These are phyloP conservation scores for Colletotrichum horii DNA, from an alignment of 2,329 filamentous ascomycete species.

Conservation along the genomic window DNA sequence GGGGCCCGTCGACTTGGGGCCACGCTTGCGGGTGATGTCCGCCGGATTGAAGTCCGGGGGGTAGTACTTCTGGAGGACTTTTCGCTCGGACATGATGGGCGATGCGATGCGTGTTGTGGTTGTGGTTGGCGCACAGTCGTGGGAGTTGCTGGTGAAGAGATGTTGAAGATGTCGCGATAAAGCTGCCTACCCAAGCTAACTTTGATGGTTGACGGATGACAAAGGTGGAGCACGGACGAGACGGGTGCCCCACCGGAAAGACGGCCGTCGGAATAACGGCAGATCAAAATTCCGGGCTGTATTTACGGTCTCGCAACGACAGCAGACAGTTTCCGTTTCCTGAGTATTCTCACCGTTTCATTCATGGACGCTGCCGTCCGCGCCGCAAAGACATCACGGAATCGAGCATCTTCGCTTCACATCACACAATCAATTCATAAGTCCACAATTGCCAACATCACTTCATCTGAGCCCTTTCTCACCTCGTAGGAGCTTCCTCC, in stretches of 20 bases:
- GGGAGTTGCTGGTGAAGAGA: background rate
- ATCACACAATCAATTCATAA: background rate
- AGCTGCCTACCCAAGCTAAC: background rate
- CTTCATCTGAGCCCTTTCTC: background rate
- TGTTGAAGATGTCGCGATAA: background rate
- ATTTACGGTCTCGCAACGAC: background rate
- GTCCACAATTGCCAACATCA: background rate
- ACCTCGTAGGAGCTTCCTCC: background rate
- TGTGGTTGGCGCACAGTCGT: background rate
- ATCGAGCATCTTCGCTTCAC: background rate
- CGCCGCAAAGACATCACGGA: background rate
- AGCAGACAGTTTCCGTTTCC: background rate
- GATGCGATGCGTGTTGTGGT: background rate
- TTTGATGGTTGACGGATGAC: background rate
- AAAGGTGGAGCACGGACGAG: background rate
- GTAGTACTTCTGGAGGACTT: slow-evolving; percentile 72
- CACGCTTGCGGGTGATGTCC: slow-evolving; percentile 73
- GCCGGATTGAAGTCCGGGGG: slow-evolving; percentile 90
- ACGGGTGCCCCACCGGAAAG: background rate
- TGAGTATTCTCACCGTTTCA: background rate
- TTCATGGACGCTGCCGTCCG: background rate
- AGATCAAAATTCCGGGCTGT: background rate
- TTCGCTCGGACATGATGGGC: slow-evolving; percentile 80
- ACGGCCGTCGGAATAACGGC: background rate
- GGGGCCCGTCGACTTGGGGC: slow-evolving; percentile 74